Percentiles rank a stretch among this genome's conserved stretches.
These are phyloP conservation scores for Fraxinus excelsior DNA, from an alignment of 257 asterid genomes.

Conservation along the genomic window DNA sequence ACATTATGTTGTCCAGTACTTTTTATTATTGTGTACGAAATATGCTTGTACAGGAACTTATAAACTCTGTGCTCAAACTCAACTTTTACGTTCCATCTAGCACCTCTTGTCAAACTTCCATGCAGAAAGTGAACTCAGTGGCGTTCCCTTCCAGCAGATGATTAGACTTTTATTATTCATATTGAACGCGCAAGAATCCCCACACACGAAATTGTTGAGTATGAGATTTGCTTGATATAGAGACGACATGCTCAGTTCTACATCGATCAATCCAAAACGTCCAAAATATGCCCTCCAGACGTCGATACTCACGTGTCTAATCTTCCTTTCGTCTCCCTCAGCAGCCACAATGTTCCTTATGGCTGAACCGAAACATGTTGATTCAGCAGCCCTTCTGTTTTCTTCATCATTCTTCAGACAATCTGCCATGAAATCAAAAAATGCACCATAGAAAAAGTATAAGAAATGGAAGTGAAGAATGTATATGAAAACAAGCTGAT, in stretches of 20 bases:
- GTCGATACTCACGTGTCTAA: constrained; percentile 21
- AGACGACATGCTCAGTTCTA: constrained; percentile 28
- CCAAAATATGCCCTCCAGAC: constrained; percentile 35
- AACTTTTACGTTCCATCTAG: no score
- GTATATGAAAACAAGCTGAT: no score
- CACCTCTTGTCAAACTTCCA: constrained; percentile 19
- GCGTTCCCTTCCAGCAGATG: constrained; percentile 38
- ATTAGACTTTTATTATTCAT: constrained; percentile 25
- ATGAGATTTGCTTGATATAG: constrained; percentile 28
- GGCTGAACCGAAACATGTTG: constrained; percentile 17
- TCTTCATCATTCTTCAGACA: constrained; percentile 31
- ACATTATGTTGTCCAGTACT: not conserved
- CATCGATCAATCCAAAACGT: constrained; percentile 23
- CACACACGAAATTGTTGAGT: constrained; percentile 20
- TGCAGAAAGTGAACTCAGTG: constrained; percentile 29
- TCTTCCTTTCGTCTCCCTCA: constrained; percentile 30
- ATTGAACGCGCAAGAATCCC: constrained; percentile 24
- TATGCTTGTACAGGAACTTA: not conserved
- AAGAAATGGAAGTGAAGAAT: no score
- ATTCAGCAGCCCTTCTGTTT: constrained; percentile 26
- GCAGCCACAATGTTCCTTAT: constrained; percentile 29
- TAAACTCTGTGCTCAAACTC: no score
- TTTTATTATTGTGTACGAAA: not conserved
- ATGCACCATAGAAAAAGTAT: constrained; percentile 28
- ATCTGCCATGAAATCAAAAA: constrained; percentile 31